phyloP scores from a whole-genome alignment of 1,284 basidiomycete genomes.

The Afroboletus lepidellus region DNA sequence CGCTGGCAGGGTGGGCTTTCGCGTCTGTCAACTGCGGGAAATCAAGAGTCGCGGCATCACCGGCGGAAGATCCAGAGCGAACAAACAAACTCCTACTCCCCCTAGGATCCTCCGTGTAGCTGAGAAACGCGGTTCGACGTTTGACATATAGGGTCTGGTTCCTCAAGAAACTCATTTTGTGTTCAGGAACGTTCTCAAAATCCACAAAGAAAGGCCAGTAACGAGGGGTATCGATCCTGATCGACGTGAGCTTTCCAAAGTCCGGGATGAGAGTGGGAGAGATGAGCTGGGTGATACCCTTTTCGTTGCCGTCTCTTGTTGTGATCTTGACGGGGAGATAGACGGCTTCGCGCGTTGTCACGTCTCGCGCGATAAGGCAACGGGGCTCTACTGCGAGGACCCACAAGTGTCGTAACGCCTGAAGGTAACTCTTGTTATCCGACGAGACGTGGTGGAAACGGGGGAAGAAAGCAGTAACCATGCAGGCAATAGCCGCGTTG shows the following conservation, averaged over 20 bases:
- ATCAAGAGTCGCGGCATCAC: constrained; percentile 74
- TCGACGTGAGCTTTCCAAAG: constrained; percentile 73
- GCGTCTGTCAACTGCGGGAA: constrained; percentile 74
- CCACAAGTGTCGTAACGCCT: constrained; percentile 95
- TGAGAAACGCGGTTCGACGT: constrained; percentile 87
- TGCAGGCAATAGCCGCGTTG: constrained; percentile 85
- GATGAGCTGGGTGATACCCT: constrained; percentile 72
- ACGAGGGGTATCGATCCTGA: constrained; percentile 86
- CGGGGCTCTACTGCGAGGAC: constrained; percentile 92
- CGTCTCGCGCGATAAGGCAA: constrained; percentile 87
- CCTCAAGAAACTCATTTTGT: constrained; percentile 66
- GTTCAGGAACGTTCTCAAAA: constrained; percentile 62
- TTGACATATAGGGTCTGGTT: constrained; percentile 90
- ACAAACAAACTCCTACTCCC: constrained; percentile 90
- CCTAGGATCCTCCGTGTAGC: constrained; percentile 90
- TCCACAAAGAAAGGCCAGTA: constrained; percentile 93
- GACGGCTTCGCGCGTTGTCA: constrained; percentile 86
- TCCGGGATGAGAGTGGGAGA: constrained; percentile 92
- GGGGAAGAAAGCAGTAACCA: constrained; percentile 91
- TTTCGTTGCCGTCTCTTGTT: constrained; percentile 59
- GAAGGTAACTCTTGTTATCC: constrained; percentile 90
- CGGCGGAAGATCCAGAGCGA: constrained; percentile 72
- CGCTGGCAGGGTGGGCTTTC: constrained; percentile 62
- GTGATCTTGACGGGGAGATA: constrained; percentile 90
- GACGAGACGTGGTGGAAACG: constrained; percentile 75